Base-by-base conservation (phyloP, 805 yeast species). In the Dipodascus albidus region DNA sequence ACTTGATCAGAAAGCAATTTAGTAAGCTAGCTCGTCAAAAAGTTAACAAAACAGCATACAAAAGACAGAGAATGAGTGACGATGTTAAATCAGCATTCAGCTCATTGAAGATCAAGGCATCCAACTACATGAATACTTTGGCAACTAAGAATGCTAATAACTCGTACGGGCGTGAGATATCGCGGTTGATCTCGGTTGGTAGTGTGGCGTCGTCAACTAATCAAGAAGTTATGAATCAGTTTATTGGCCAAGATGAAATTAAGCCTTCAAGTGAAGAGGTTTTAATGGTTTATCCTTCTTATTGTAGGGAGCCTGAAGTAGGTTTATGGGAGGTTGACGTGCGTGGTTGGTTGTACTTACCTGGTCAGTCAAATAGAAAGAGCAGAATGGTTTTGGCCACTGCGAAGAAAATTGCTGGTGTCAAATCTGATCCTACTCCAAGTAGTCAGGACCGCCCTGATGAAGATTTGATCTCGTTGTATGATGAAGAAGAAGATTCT, bases 281-380 rank as follows among this genome's bases (percentile, higher is more conserved):
- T 17, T 74, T 87, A n/a, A 66, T 79, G 1, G 67, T 83, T 42
- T 82, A 78, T 59, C 84, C 83, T 21, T 75, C 82, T 2, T 83
- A 75, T 64, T 73, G 81, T 0, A 67, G 78, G 3, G 54, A 58
- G 9, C 61, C 57, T 19, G 64, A 61, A 9, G 66, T 64, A 15
- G 62, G 62, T 4, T 73, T 71, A 51, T 79, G 72, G 57, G 76
- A 77, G 42, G 77, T 84, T 1, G 80, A 80, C 35, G 79, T 90
- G 2, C 74, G 86, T 48, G 96, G 96, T 3, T 79, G 85, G 77
- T 69, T 85, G 23, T 75, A 62, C 52, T 74, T 85, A 47, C 87
- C 89, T 0, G 95, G 95, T 0, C 71, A 76, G 6, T 77, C 81
- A 73, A 76, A 78, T 27, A 72, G 95, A 47, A 87, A 84, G 62